phyloP scores from a whole-genome alignment of 2,329 filamentous ascomycete species.

The Exophiala alcalophila region DNA sequence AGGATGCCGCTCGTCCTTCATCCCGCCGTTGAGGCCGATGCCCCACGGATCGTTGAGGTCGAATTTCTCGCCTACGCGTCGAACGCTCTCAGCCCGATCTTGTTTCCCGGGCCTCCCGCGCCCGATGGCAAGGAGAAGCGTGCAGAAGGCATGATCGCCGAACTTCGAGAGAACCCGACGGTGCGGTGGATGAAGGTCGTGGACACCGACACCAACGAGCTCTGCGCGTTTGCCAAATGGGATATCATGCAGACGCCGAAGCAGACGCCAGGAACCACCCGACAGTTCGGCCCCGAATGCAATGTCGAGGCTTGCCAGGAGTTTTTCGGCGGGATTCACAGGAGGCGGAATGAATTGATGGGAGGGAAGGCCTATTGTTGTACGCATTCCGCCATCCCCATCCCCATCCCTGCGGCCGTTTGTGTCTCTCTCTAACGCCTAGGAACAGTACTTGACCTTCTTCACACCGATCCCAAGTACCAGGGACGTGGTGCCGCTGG shows the following conservation, averaged over 20 bases:
- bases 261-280: conserved; percentile 21
- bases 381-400: conserved; percentile 34
- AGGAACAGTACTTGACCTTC: conserved; percentile 48
- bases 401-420: neutral
- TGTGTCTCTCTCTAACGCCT: conserved; percentile 5
- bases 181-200: conserved; percentile 51
- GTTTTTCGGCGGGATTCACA: conserved; percentile 47
- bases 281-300: conserved; percentile 41
- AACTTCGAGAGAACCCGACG: conserved; percentile 35
- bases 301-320: conserved; percentile 45
- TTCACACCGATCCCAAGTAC: conserved; percentile 32
- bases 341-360: conserved; percentile 44
- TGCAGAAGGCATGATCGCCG: conserved; percentile 39
- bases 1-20: conserved; percentile 21
- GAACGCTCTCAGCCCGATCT: conserved; percentile 24
- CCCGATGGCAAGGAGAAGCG: conserved; percentile 37
- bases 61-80: conserved; percentile 23
- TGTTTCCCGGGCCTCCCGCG: conserved; percentile 31
- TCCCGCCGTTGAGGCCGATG: conserved; percentile 18
- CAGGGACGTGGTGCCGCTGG: conserved; percentile 46
- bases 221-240: conserved; percentile 49
- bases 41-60: conserved; percentile 16
- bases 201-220: conserved; percentile 43
- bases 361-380: conserved; percentile 43
- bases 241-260: conserved; percentile 38